Conservation (phyloP, 805 yeast genomes). For the Monosporozyma servazzii region DNA sequence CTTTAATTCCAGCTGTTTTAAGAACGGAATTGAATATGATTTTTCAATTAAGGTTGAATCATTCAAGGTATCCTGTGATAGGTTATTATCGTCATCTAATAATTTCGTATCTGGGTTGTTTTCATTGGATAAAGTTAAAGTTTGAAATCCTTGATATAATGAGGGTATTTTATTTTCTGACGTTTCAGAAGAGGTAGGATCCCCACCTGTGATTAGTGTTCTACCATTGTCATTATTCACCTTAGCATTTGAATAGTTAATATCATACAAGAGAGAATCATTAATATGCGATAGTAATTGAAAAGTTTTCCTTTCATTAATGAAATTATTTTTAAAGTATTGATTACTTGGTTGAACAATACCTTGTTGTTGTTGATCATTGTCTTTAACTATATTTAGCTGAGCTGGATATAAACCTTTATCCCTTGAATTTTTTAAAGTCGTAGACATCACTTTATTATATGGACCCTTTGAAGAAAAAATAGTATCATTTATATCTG, state of each 20-base stretch:
- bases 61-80: slow-evolving; percentile 15
- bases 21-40: slow-evolving; percentile 35
- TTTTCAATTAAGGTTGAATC: slow-evolving; percentile 34
- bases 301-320: slow-evolving; percentile 34
- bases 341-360: slow-evolving; percentile 19
- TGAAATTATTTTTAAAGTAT: slow-evolving; percentile 32
- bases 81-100: neutral
- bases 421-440: neutral
- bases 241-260: slow-evolving; percentile 28
- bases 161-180: neutral
- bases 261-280: slow-evolving; percentile 48
- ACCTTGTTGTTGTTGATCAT: neutral
- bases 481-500: slow-evolving; percentile 28
- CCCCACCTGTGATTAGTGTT: neutral
- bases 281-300: slow-evolving; percentile 47
- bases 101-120: slow-evolving; percentile 14
- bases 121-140: neutral
- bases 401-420: neutral
- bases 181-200: neutral
- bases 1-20: slow-evolving; percentile 31
- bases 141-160: slow-evolving; percentile 4
- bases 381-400: neutral
- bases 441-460: slow-evolving; percentile 9
- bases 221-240: slow-evolving; percentile 7
- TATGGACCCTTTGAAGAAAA: slow-evolving; percentile 27